Evolutionary conservation across 176 grass and related monocot genomes (phyloP), one percentile per base, ranked within the genome.

Genomic region (Oropetium thomaeum): DNA sequence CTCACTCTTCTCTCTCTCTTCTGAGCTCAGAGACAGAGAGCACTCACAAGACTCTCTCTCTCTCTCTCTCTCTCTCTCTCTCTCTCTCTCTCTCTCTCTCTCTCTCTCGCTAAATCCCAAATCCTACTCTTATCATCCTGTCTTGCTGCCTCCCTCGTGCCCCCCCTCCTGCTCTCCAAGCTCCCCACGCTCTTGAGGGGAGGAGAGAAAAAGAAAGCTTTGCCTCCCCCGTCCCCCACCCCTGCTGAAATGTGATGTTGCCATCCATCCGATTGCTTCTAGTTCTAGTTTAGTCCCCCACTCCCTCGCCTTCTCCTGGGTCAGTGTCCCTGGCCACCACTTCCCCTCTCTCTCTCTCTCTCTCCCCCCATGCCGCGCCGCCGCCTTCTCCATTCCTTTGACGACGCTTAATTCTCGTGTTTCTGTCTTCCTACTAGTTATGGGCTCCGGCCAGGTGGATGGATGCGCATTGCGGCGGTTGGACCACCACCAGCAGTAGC

Each of bases 371-470:
- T 73, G 76, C 58, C 20, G 20, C 66, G 71, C 59, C 33, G 58
- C 39, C 69, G 2, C 0, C 68, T 51, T 41, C n/a, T 47, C 25
- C 57, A 58, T 65, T 66, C 65, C 58, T 38, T 59, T 41, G n/a
- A n/a, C 76, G 74, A 74, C 47, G n/a, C 49, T 52, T 52, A 52
- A 27, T 33, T 62, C 8, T 52, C 71, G 10, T 62, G 47, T 61
- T 85, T 67, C 48, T 57, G 22, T 57, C 22, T 55, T 26, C 3
- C 29, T 55, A 64, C 41, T 74, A 84, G 89, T 84, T 84, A 98
- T 94, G 91, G 96, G 85, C 87, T 83, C 79, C 76, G 84, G 75
- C 52, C 76, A 83, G 76, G 81, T 98, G 91, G 79, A 94, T 94
- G 96, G 96, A 81, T 58, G 78, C 74, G 60, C 78, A 79, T 65